Evolutionary conservation across 2,329 filamentous ascomycete species (phyloP), one percentile per base, ranked within the genome.

Genomic region (Paraconiothyrium sp.): DNA sequence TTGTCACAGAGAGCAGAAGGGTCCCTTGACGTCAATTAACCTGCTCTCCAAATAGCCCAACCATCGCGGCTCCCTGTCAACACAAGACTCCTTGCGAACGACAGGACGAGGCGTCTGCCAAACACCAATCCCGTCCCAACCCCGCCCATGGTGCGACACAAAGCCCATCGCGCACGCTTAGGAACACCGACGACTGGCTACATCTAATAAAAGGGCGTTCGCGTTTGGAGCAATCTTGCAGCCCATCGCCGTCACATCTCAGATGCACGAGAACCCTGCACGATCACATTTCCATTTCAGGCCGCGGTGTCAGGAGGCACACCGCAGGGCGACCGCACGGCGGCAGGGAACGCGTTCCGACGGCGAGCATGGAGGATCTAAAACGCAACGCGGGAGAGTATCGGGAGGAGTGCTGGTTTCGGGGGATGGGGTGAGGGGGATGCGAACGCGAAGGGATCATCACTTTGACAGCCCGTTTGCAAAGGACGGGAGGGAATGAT

Each of bases 401-500:
- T 20, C 30, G 30, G n/a, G 48, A 20, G 30, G 30, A 7, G 13
- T 48, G 46, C 22, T 32, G 14, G 24, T 30, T 48, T 48, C 2
- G 27, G 30, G 14, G 27, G 16, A 20, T 16, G 16, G 46, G 46
- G 11, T 11, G 30, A 16, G 30, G 7, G 13, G 24, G 14, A 34
- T 6, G 47, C 47, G 47, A 49, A 34, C 27, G 27, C 47, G 30
- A 50, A 34, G n/a, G 24, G 48, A 50, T 50, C 30, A 7, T 50
- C 48, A 20, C 48, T n/a, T 20, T 41, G 14, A n/a, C 16, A 41
- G 39, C n/a, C 39, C 16, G 4, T 41, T 41, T 41, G 14, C 39
- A n/a, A 41, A 39, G 37, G 37, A 39, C 5, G 16, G 37, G 13
- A 39, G 37, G 10, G 11, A 16, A 16, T 6, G 37, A 16, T 41